Evolutionary conservation across 345 rosid species (phyloP), one percentile per base, ranked within the genome.

Genomic region (Syzygium oleosum): DNA sequence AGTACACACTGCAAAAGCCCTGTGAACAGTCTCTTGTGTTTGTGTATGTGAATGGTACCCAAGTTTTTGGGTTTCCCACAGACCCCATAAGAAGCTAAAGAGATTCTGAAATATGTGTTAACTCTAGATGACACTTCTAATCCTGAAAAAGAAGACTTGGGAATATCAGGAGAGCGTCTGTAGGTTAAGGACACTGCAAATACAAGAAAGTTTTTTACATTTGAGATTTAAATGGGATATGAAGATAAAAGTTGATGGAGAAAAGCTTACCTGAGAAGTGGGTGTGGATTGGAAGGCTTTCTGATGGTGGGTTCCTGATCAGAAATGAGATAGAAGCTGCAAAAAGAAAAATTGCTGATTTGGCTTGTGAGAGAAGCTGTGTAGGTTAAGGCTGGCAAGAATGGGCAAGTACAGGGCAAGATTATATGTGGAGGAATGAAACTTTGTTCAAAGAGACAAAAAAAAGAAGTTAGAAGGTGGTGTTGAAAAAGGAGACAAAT

Each of bases 21-120:
- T 92, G 92, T 49, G 98, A 91, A 89, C 99, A 98, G 89, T 98
- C 98, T 89, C 91, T 94, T 87, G 85, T 91, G 86, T 93, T 94
- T 89, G 91, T 86, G 65, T 94, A 91, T 73, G 83, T 21, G 83
- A 38, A 38, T 10, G 95, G 97, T 59, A 88, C 91, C 96, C 90
- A 92, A 31, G 93, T 88, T 85, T 90, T 92, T 52, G 94, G 91
- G 86, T 88, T 90, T 52, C 88, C 93, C 68, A 85, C 5, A 14
- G 94, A 88, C 6, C 83, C 94, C 94, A 93, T 92, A 38, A 41
- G 51, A 38, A 73, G 83, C 49, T n/a, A 23, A 21, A 51, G 83
- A 38, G 83, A 43, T 38, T 73, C 46, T 17, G 14, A 73, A 38
- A 38, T 38, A 38, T 19, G 83, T 5, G 49, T 19, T 41, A 19